Evolutionary conservation across 805 yeast species (phyloP).

Genomic region (Zygosaccharomyces bailii): DNA sequence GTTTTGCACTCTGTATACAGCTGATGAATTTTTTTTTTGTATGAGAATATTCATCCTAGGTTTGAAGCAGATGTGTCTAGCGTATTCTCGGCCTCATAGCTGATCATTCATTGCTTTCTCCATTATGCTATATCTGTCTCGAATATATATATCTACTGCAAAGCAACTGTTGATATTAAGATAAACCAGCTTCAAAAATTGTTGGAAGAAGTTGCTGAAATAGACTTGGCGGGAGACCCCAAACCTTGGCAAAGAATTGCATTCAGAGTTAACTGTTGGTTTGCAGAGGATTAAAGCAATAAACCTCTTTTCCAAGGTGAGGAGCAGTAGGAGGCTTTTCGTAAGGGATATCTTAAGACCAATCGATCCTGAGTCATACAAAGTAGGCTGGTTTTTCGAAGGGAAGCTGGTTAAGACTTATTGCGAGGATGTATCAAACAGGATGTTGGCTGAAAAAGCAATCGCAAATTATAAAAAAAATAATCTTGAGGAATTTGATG

Average conservation of each 20-base stretch:
- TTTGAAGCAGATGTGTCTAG: background rate
- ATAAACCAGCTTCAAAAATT: background rate
- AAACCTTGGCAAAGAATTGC: slow-evolving; percentile 6
- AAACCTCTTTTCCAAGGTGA: slow-evolving; percentile 3
- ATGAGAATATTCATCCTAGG: background rate
- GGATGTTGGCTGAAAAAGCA: slow-evolving; percentile 2
- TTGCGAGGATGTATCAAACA: background rate
- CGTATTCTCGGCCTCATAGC: slow-evolving; percentile 1
- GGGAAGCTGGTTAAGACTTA: background rate
- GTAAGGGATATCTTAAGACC: slow-evolving; percentile 5
- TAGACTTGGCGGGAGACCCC: slow-evolving; percentile 2
- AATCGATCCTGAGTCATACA: background rate
- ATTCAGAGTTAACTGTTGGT: slow-evolving; percentile 1
- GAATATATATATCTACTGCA: background rate
- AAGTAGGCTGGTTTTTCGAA: background rate
- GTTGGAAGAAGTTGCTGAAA: slow-evolving; percentile 7
- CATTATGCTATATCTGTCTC: background rate
- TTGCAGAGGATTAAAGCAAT: background rate
- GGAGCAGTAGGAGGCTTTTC: slow-evolving; percentile 6
- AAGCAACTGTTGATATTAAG: background rate
- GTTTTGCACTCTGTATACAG: background rate
- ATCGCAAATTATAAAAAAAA: slow-evolving; percentile 3
- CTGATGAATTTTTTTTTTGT: background rate
- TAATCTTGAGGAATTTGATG: background rate
- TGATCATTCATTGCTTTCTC: slow-evolving; percentile 4